These are phyloP conservation scores for Chimonanthus praecox DNA, from an alignment of 164 flowering plant species.

Conservation along the genomic window DNA sequence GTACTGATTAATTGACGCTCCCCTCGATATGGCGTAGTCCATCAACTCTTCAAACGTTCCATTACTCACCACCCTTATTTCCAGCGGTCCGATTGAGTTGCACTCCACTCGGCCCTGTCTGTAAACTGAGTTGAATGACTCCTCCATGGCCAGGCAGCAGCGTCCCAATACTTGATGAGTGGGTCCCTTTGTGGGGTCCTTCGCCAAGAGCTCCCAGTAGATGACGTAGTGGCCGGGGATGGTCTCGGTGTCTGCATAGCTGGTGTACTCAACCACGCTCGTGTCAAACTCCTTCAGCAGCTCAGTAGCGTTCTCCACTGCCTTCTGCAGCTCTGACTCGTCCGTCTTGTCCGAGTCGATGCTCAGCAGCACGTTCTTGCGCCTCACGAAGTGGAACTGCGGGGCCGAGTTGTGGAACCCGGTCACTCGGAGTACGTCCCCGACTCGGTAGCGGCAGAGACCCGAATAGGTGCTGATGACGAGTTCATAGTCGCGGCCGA, in stretches of 20 bases:
- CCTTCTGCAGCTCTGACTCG: constrained; percentile 66
- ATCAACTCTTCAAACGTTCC: constrained; percentile 83
- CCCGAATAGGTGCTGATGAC: constrained; percentile 69
- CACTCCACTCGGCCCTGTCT: constrained; percentile 63
- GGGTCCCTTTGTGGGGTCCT: constrained; percentile 30
- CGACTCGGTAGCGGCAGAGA: constrained; percentile 58
- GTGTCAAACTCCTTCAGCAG: constrained; percentile 36
- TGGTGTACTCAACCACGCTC: constrained; percentile 67
- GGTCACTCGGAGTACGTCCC: constrained; percentile 60
- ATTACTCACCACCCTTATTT: constrained; percentile 55
- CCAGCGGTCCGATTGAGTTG: constrained; percentile 66
- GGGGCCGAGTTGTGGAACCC: constrained; percentile 70
- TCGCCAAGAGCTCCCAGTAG: constrained; percentile 56
- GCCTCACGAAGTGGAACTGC: constrained; percentile 48
- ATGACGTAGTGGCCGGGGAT: constrained; percentile 82
- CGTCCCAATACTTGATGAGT: constrained; percentile 27
- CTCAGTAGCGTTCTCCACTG: constrained; percentile 41
- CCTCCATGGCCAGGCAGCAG: constrained; percentile 74
- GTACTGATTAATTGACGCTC: constrained; percentile 80
- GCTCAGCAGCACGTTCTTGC: constrained; percentile 66
- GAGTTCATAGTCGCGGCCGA: constrained; percentile 67
- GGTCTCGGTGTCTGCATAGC: constrained; percentile 56
- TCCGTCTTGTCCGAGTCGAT: constrained; percentile 81
- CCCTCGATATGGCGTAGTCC: constrained; percentile 79
- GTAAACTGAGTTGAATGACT: constrained; percentile 67